A percentile compares a stretch with the other conserved stretches of the same genome.
These are phyloP conservation scores for Panus rudis DNA, from an alignment of 768 basidiomycete genomes.

Conservation along the genomic window DNA sequence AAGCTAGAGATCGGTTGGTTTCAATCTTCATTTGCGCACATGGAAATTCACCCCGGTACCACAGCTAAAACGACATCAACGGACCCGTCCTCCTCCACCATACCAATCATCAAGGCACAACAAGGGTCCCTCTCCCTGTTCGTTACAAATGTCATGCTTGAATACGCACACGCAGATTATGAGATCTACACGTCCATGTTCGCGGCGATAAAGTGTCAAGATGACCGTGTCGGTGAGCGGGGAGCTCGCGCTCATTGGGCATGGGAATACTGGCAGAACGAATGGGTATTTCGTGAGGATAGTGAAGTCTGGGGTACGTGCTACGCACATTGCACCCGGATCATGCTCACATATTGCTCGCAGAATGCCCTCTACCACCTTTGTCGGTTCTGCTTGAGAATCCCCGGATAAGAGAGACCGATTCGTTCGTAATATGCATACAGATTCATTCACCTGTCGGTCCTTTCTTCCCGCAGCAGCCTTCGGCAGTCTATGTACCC, in stretches of 20 bases:
- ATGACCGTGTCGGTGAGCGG: constrained; percentile 51
- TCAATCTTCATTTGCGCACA: too few relatives aligned
- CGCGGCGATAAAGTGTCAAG: constrained; percentile 62
- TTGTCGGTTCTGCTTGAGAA: constrained; percentile 57
- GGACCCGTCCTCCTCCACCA: too few relatives aligned
- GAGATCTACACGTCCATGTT: constrained; percentile 62
- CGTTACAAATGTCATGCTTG: constrained; percentile 58
- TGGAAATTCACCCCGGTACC: too few relatives aligned
- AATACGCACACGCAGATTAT: constrained; percentile 52
- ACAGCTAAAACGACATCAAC: too few relatives aligned
- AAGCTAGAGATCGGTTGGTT: constrained; percentile 63
- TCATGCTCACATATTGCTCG: neutral
- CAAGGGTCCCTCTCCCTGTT: constrained; percentile 47
- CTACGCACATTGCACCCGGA: neutral
- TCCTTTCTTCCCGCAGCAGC: constrained; percentile 57
- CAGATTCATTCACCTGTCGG: constrained; percentile 59
- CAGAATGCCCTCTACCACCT: constrained; percentile 59
- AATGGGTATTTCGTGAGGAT: constrained; percentile 64
- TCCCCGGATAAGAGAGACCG: constrained; percentile 46
- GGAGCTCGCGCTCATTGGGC: constrained; percentile 64
- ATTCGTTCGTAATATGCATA: constrained; percentile 68
- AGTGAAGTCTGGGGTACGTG: constrained; percentile 68
- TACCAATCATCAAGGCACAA: constrained; percentile 17
- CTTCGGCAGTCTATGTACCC: constrained; percentile 58
- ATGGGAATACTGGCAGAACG: constrained; percentile 66